Percentiles rank a stretch among this genome's conserved stretches.
Conservation (phyloP, 2,329 filamentous ascomycete species). For the Penicillium freii region DNA sequence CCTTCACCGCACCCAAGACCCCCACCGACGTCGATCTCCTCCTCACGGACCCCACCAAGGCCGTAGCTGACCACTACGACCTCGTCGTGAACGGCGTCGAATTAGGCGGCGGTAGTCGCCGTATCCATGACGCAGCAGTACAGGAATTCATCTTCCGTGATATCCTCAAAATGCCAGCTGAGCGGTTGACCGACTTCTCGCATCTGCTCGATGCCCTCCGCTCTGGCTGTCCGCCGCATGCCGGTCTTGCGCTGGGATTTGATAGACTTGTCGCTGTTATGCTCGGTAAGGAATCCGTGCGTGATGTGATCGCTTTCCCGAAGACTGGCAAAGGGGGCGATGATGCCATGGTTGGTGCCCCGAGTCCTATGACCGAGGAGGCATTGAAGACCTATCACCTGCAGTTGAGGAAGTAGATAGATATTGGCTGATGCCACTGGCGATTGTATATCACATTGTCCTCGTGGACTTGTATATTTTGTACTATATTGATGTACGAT, state of each 20-base stretch:
- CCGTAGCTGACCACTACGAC: constrained; percentile 86
- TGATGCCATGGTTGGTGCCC: constrained; percentile 78
- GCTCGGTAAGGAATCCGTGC: constrained; percentile 70
- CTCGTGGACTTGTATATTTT: background rate
- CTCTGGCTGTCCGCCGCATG: constrained; percentile 89
- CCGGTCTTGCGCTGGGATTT: constrained; percentile 88
- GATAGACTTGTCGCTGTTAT: constrained; percentile 81
- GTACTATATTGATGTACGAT: constrained; percentile 6
- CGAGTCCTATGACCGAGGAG: constrained; percentile 63
- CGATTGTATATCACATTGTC: background rate
- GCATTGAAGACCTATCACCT: constrained; percentile 61
- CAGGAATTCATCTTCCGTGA: constrained; percentile 84
- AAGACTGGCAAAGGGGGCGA: constrained; percentile 89
- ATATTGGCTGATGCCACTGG: background rate
- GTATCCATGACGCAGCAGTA: constrained; percentile 80
- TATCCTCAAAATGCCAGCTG: constrained; percentile 72
- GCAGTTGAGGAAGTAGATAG: constrained; percentile 29
- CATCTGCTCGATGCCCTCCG: constrained; percentile 80
- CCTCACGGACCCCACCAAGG: constrained; percentile 66
- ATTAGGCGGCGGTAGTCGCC: constrained; percentile 85
- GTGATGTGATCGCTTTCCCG: constrained; percentile 95
- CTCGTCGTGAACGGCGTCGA: constrained; percentile 94
- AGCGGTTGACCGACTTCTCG: constrained; percentile 74
- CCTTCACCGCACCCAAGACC: constrained; percentile 84
- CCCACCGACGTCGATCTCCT: constrained; percentile 71